Percentiles rank a stretch among this genome's conserved stretches.
Conservation (phyloP, 345 rosid species). For the Limnanthes douglasii region DNA sequence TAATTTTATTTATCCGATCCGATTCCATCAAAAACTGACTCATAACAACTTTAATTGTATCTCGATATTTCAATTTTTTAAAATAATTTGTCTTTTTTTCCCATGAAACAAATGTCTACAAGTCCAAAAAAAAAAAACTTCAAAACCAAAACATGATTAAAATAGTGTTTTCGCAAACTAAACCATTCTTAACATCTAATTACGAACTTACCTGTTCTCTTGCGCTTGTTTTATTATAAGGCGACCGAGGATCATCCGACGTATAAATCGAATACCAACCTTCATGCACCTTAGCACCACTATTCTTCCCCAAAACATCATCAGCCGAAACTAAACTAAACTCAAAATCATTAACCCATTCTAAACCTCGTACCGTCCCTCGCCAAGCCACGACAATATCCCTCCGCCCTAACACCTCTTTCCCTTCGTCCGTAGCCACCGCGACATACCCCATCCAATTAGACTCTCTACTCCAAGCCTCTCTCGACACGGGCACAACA, state of each 20-base stretch:
- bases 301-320: conserved; percentile 24
- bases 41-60: too few species aligned
- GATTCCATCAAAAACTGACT: too few species aligned
- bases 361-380: conserved; percentile 56
- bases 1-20: too few species aligned
- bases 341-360: conserved; percentile 59
- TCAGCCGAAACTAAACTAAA: conserved; percentile 35
- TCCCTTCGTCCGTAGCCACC: conserved; percentile 63
- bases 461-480: conserved; percentile 77
- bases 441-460: conserved; percentile 86
- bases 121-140: not conserved
- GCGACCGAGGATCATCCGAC: conserved; percentile 49
- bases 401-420: conserved; percentile 48
- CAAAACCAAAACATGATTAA: not conserved
- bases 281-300: conserved; percentile 40
- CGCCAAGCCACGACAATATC: conserved; percentile 83
- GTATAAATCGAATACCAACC: conserved; percentile 89
- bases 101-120: too few species aligned
- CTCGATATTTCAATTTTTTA: too few species aligned
- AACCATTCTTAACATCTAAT: not conserved
- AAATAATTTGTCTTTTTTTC: too few species aligned
- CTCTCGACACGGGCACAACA: conserved; percentile 40
- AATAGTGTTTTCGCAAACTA: not conserved
- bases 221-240: conserved; percentile 36
- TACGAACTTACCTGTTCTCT: conserved; percentile 38